Base-by-base conservation (phyloP, 345 rosid genomes). In the Arabis hirsuta region DNA sequence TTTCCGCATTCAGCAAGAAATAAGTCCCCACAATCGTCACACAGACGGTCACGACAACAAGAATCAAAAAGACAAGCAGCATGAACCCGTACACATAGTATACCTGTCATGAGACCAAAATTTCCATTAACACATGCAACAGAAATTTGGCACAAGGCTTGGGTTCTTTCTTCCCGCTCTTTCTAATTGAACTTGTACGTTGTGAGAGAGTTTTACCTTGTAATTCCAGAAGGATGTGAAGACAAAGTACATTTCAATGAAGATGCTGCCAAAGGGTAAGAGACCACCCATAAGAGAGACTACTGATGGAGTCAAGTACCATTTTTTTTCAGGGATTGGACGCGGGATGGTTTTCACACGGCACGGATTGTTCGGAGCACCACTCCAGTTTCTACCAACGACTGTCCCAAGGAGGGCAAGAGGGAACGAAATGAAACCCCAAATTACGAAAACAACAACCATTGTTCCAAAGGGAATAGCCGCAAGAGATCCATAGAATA, bases 331-430 rank as follows among this genome's bases (percentile, higher is more conserved):
- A 4, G 97, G 98, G 59, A 93, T 90, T 16, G 94, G 98, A 26
- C 94, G 98, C 26, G 98, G 96, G 76, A 93, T 93, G 50, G 98
- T 90, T 82, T 93, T 93, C 79, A 93, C 97, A 67, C 97, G 98
- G 70, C 97, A 93, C 27, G 98, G 98, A 71, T 93, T 93, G 76
- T 90, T 90, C 22, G 98, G 97, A 67, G 96, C 89, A 65, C 98
- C 98, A 78, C 96, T 93, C 90, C 96, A 90, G 68, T 87, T 90
- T 80, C 94, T 88, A 73, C 98, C 97, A 36, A 93, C 90, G 34
- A 90, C 98, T 16, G 97, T 93, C 63, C 97, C 98, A 62, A 93
- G 91, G 79, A 93, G 96, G 8, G 98, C 97, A 39, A 93, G 85
- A 76, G 97, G 98, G 84, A 93, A 93, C 26, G 97, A 93, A 78